Conservation (phyloP, 1,139 yeast species). For the Pichia sp. region DNA sequence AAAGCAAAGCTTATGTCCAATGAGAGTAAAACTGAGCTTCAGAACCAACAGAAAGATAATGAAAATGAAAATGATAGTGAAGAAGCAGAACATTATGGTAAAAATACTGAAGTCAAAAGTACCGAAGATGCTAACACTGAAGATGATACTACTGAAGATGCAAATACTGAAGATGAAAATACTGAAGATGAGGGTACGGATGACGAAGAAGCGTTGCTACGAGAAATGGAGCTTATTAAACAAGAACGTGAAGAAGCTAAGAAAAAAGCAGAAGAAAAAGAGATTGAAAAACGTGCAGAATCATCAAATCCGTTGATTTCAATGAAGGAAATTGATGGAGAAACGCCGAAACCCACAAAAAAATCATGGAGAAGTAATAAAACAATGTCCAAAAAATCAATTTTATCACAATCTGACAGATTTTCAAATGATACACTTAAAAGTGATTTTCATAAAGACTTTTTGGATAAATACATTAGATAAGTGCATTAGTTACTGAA, state of each 20-base stretch:
- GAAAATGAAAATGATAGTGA: too few species aligned
- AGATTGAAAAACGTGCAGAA: conserved; percentile 24
- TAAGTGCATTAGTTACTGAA: too few species aligned
- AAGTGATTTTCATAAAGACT: conserved; percentile 66
- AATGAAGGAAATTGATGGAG: conserved; percentile 21
- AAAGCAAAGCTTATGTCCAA: too few species aligned
- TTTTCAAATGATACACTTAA: conserved; percentile 62
- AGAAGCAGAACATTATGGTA: conserved; percentile 1
- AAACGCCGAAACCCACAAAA: conserved; percentile 8
- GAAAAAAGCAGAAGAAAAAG: conserved; percentile 25
- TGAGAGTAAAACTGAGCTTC: too few species aligned
- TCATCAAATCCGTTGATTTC: conserved; percentile 41
- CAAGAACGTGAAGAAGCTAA: conserved; percentile 23
- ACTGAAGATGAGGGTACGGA: too few species aligned
- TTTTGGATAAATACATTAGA: conserved; percentile 58
- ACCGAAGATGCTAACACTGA: conserved; percentile 9
- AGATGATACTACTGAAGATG: neutral
- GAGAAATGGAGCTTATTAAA: conserved; percentile 38
- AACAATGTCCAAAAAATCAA: conserved; percentile 3
- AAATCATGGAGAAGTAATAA: conserved; percentile 39
- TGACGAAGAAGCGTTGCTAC: conserved; percentile 32
- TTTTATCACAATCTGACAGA: conserved; percentile 15
- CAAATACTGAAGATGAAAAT: too few species aligned
- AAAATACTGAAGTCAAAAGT: conserved; percentile 10
- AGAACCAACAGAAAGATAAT: conserved; percentile 27